phyloP scores from a whole-genome alignment of 176 grass and related monocot genomes.

The Triticum turgidum region DNA sequence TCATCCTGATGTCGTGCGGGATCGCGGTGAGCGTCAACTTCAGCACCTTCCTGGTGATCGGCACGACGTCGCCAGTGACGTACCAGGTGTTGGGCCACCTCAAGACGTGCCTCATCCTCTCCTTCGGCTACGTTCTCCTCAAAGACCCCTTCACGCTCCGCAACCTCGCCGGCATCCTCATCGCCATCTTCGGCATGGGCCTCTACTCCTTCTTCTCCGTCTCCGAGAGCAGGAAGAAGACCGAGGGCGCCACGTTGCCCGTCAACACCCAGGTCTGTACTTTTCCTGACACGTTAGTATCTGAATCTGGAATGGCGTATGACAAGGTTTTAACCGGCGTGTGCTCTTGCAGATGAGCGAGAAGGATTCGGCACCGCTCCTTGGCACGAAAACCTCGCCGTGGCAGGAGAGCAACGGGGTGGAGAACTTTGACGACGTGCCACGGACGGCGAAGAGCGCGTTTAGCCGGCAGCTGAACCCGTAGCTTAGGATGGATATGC shows the following conservation, averaged over 20 bases:
- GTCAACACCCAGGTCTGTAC: constrained; percentile 26
- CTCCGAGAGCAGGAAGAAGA: constrained; percentile 64
- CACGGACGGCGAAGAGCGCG: constrained; percentile 51
- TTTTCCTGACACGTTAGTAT: background rate
- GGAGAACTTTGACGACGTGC: constrained; percentile 48
- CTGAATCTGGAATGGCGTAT: background rate
- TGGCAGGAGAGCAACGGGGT: constrained; percentile 24
- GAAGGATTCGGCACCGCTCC: constrained; percentile 45
- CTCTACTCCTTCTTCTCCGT: constrained; percentile 83
- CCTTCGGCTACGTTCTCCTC: constrained; percentile 73
- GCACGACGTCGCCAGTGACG: constrained; percentile 87
- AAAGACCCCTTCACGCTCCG: constrained; percentile 69
- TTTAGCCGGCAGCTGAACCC: constrained; percentile 28
- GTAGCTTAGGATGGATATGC: constrained; percentile 1
- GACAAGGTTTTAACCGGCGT: background rate
- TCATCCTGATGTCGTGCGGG: constrained; percentile 73
- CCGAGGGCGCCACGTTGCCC: constrained; percentile 24
- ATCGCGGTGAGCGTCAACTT: constrained; percentile 90
- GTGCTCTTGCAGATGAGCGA: constrained; percentile 41
- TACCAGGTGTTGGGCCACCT: constrained; percentile 97
- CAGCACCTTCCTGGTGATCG: constrained; percentile 95
- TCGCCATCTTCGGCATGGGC: constrained; percentile 91
- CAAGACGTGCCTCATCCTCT: constrained; percentile 90
- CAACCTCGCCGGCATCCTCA: constrained; percentile 79
- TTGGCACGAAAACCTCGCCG: constrained; percentile 12